phyloP scores from a whole-genome alignment of 2,329 filamentous ascomycete genomes.

The Fusarium sp. region DNA sequence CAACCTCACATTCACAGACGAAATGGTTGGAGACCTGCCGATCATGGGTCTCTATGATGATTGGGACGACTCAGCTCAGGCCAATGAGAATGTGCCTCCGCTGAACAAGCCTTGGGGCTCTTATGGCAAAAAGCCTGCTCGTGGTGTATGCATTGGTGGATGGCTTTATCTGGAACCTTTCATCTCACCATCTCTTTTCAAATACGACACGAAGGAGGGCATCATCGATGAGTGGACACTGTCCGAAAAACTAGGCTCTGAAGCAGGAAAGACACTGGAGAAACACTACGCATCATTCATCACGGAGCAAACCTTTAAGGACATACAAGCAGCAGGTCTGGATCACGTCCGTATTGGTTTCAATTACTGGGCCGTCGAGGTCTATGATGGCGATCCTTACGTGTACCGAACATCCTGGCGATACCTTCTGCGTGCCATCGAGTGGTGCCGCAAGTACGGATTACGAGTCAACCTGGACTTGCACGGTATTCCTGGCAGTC shows the following conservation, averaged over 20 bases:
- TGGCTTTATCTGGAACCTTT: slow-evolving; percentile 96
- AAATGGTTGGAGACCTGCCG: slow-evolving; percentile 85
- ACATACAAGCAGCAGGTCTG: slow-evolving; percentile 87
- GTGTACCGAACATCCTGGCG: slow-evolving; percentile 89
- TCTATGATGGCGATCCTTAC: slow-evolving; percentile 88
- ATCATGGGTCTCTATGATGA: slow-evolving; percentile 87
- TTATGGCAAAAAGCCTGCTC: slow-evolving; percentile 81
- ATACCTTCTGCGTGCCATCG: slow-evolving; percentile 90
- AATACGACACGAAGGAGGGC: slow-evolving; percentile 68
- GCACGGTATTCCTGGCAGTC: slow-evolving; percentile 90
- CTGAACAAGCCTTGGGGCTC: slow-evolving; percentile 79
- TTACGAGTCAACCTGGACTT: slow-evolving; percentile 92
- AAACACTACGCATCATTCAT: slow-evolving; percentile 92
- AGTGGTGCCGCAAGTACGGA: slow-evolving; percentile 93
- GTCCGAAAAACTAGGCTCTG: slow-evolving; percentile 73
- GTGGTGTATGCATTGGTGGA: slow-evolving; percentile 92
- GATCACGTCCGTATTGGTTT: slow-evolving; percentile 98
- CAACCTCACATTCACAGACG: slow-evolving; percentile 91
- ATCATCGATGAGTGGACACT: slow-evolving; percentile 93
- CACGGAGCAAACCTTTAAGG: slow-evolving; percentile 82
- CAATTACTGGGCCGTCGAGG: slow-evolving; percentile 92
- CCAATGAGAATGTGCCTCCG: slow-evolving; percentile 83
- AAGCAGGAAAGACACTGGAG: slow-evolving; percentile 78
- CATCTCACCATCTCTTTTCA: slow-evolving; percentile 92
- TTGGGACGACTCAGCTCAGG: slow-evolving; percentile 84